Percentiles rank a stretch among this genome's conserved stretches.
phyloP scores from a whole-genome alignment of 257 asterid species.

The Jacaranda mimosifolia region DNA sequence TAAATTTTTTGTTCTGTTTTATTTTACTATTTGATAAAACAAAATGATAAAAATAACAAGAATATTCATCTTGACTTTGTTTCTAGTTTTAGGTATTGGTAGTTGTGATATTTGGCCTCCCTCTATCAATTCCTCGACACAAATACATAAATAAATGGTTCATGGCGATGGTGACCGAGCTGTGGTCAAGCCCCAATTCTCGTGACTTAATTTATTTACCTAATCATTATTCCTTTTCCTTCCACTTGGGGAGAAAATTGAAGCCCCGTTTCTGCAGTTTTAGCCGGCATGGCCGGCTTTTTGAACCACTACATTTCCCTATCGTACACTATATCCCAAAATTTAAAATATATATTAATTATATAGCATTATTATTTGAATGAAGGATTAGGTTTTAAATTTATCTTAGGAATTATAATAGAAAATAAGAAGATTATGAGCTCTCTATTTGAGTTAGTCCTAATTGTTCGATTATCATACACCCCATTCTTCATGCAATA shows the following conservation, averaged over 20 bases:
- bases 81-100: conserved; percentile 27
- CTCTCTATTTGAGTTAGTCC: too few relatives aligned
- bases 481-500: too few relatives aligned
- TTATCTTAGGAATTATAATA: too few relatives aligned
- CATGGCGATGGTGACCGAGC: conserved; percentile 34
- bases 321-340: neutral
- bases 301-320: neutral
- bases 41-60: neutral
- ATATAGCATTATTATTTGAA: too few relatives aligned
- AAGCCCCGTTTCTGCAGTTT: neutral
- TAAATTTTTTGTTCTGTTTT: neutral
- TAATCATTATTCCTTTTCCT: conserved; percentile 14
- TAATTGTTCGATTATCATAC: too few relatives aligned
- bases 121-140: conserved; percentile 30
- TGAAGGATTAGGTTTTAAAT: too few relatives aligned
- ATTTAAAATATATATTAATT: too few relatives aligned
- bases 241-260: conserved; percentile 44
- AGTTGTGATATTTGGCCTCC: conserved; percentile 27
- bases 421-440: too few relatives aligned
- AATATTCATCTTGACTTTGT: neutral
- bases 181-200: conserved; percentile 38
- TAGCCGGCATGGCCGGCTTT: conserved; percentile 68
- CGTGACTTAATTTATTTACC: conserved; percentile 60
- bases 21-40: neutral
- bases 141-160: conserved; percentile 33